Conservation (phyloP, 2,329 filamentous ascomycete genomes). For the Colletotrichum sp. region DNA sequence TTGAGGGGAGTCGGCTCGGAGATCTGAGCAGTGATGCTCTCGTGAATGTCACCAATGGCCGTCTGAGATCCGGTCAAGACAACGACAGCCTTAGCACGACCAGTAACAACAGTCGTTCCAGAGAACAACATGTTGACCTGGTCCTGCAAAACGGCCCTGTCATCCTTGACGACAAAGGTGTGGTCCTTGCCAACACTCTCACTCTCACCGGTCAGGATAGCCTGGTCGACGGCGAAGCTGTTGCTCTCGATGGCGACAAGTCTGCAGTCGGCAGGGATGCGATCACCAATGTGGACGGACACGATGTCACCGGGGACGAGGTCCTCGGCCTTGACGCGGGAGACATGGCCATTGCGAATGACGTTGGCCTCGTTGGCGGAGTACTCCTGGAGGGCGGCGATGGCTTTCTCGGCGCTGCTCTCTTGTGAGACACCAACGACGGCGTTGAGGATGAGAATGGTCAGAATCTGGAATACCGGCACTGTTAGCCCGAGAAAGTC, state of each 20-base stretch:
- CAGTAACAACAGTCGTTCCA: constrained; percentile 94
- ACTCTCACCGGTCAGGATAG: constrained; percentile 95
- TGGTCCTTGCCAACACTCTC: constrained; percentile 93
- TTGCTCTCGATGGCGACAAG: constrained; percentile 92
- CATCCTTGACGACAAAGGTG: constrained; percentile 69
- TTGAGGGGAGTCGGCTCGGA: constrained; percentile 96
- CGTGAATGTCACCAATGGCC: constrained; percentile 97
- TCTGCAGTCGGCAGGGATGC: constrained; percentile 94
- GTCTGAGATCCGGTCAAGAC: constrained; percentile 88
- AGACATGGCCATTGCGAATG: constrained; percentile 80
- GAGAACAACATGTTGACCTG: constrained; percentile 98
- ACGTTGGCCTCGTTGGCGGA: constrained; percentile 98
- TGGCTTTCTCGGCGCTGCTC: constrained; percentile 97
- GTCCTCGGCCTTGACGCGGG: constrained; percentile 92
- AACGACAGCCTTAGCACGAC: constrained; percentile 89
- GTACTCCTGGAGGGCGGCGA: constrained; percentile 97
- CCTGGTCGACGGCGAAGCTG: constrained; percentile 95
- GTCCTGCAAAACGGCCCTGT: constrained; percentile 92
- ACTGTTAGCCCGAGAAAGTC: constrained; percentile 21
- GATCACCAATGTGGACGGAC: constrained; percentile 86
- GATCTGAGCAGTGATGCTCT: constrained; percentile 97
- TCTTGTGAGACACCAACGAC: constrained; percentile 98
- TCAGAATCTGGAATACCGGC: constrained; percentile 73
- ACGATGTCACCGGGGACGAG: constrained; percentile 94
- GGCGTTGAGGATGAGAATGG: constrained; percentile 94